A percentile compares a stretch with the other conserved stretches of the same genome.
phyloP scores from a whole-genome alignment of 345 rosid species.

The Populus nigra region DNA sequence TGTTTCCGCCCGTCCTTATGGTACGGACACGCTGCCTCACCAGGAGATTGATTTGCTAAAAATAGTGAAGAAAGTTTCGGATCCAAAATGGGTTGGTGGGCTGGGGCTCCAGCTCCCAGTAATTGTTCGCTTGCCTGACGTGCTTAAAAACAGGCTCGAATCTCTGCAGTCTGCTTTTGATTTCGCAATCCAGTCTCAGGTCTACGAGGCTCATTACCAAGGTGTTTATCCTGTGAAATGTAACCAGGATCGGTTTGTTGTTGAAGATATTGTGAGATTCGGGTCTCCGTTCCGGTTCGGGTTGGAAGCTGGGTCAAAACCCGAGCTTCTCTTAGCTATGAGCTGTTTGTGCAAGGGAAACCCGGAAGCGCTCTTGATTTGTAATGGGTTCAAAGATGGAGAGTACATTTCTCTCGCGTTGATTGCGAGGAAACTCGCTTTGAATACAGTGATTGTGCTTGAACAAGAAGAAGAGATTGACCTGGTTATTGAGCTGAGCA shows the following conservation, averaged over 20 bases:
- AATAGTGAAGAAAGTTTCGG: slow-evolving; percentile 72
- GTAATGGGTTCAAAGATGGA: slow-evolving; percentile 85
- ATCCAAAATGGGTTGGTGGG: slow-evolving; percentile 70
- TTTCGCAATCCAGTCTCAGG: slow-evolving; percentile 53
- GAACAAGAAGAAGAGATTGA: slow-evolving; percentile 93
- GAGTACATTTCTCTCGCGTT: slow-evolving; percentile 79
- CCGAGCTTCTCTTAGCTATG: slow-evolving; percentile 93
- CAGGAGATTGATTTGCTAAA: slow-evolving; percentile 83
- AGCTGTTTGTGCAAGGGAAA: slow-evolving; percentile 75
- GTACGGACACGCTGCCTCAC: slow-evolving; percentile 55
- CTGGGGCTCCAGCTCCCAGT: slow-evolving; percentile 85
- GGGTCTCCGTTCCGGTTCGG: slow-evolving; percentile 80
- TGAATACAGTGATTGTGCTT: slow-evolving; percentile 81
- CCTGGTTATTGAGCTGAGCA: slow-evolving; percentile 60
- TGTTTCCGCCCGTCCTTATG: slow-evolving; percentile 67
- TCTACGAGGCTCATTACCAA: slow-evolving; percentile 72
- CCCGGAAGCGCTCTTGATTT: slow-evolving; percentile 63
- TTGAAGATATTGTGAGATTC: slow-evolving; percentile 78
- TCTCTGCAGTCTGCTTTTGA: slow-evolving; percentile 75
- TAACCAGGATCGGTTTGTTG: slow-evolving; percentile 84
- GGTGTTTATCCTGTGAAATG: slow-evolving; percentile 96
- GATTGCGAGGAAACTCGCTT: slow-evolving; percentile 59
- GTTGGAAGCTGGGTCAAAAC: slow-evolving; percentile 90
- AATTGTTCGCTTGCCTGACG: slow-evolving; percentile 72
- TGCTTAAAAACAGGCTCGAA: slow-evolving; percentile 77